These are phyloP conservation scores for Saturnispora bothae DNA, from an alignment of 805 yeast species.

Conservation along the genomic window DNA sequence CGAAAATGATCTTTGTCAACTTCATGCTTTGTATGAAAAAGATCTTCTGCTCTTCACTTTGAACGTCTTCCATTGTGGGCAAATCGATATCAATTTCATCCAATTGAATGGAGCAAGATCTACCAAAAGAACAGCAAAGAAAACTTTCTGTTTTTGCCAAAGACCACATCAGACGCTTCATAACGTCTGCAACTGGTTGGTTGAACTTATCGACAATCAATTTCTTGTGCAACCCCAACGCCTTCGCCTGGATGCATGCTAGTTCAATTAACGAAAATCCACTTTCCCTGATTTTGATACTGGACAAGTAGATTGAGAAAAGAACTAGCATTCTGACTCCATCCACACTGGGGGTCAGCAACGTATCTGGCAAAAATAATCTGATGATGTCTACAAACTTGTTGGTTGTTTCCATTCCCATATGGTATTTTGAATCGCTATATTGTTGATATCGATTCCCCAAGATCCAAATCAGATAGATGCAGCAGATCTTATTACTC, in stretches of 20 bases:
- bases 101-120: slow-evolving; percentile 35
- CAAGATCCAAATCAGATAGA: slow-evolving; percentile 37
- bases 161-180: slow-evolving; percentile 36
- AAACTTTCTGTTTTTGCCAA: slow-evolving; percentile 32
- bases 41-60: slow-evolving; percentile 23
- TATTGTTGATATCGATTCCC: slow-evolving; percentile 27
- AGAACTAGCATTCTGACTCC: slow-evolving; percentile 35
- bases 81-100: slow-evolving; percentile 35
- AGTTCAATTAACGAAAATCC: slow-evolving; percentile 38
- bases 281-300: slow-evolving; percentile 36
- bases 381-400: slow-evolving; percentile 33
- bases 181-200: slow-evolving; percentile 28
- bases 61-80: slow-evolving; percentile 24
- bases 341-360: slow-evolving; percentile 33
- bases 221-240: slow-evolving; percentile 38
- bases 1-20: slow-evolving; percentile 29
- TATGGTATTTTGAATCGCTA: slow-evolving; percentile 13
- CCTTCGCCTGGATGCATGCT: slow-evolving; percentile 37
- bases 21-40: slow-evolving; percentile 28
- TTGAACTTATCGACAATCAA: slow-evolving; percentile 28
- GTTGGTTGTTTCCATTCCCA: slow-evolving; percentile 17
- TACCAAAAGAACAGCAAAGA: slow-evolving; percentile 35
- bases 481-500: slow-evolving; percentile 31
- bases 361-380: slow-evolving; percentile 32
- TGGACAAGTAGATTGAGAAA: slow-evolving; percentile 34